Evolutionary conservation across 2,329 filamentous ascomycete species (phyloP).

Genomic region (Zalaria sp.): DNA sequence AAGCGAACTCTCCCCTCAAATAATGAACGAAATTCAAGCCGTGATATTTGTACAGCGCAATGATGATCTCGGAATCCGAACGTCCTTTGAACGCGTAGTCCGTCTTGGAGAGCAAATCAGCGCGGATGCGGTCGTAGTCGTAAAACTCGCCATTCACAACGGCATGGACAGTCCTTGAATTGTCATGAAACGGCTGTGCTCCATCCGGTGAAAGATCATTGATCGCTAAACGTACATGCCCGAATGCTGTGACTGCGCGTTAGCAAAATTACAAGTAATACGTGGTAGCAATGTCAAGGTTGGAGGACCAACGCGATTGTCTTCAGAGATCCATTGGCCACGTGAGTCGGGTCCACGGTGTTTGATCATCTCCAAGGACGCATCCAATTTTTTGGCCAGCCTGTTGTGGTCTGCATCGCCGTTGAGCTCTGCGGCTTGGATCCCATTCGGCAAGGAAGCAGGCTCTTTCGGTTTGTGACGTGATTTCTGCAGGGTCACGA

Average conservation of each 20-base stretch:
- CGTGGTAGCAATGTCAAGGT: background rate
- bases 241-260: conserved; percentile 22
- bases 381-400: conserved; percentile 9
- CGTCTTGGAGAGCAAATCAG: conserved; percentile 17
- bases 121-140: conserved; percentile 33
- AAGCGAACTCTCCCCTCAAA: conserved; percentile 41
- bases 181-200: conserved; percentile 28
- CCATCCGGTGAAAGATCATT: conserved; percentile 36
- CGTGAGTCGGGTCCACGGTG: conserved; percentile 33
- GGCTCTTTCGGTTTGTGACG: conserved; percentile 5
- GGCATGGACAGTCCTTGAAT: conserved; percentile 31
- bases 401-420: conserved; percentile 6
- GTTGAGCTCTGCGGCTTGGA: conserved; percentile 6
- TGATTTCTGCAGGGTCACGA: conserved; percentile 9
- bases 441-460: background rate
- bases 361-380: conserved; percentile 24
- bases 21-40: conserved; percentile 32
- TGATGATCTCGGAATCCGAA: conserved; percentile 38
- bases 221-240: conserved; percentile 38
- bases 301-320: conserved; percentile 26
- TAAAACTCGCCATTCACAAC: conserved; percentile 50
- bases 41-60: conserved; percentile 37
- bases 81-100: conserved; percentile 31
- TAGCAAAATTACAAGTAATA: conserved; percentile 3
- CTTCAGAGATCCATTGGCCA: conserved; percentile 32